Evolutionary conservation across 495 filamentous ascomycete species (phyloP).

Genomic region (Zalerion maritima): DNA sequence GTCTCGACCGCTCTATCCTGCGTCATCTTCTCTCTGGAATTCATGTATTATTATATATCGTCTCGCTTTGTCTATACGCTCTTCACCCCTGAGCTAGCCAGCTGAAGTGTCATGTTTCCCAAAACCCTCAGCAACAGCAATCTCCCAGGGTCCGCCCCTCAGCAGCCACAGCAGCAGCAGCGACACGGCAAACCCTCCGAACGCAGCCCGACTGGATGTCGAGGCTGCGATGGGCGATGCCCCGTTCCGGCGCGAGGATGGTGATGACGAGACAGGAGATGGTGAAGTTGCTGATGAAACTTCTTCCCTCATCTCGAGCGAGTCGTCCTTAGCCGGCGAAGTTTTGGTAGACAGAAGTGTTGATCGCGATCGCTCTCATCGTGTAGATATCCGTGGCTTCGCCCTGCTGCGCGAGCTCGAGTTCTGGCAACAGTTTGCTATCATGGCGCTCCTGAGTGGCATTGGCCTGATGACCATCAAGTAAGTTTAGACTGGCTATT

Average conservation of each 20-base stretch:
- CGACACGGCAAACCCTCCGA: too few species aligned
- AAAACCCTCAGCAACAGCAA: too few species aligned
- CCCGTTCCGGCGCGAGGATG: conserved; percentile 15
- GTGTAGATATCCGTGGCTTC: conserved; percentile 81
- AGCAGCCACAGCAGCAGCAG: too few species aligned
- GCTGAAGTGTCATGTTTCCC: too few species aligned
- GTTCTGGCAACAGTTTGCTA: conserved; percentile 79
- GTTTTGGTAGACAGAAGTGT: conserved; percentile 37
- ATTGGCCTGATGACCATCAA: conserved; percentile 99
- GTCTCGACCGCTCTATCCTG: too few species aligned
- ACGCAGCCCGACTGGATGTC: too few species aligned
- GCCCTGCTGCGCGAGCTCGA: conserved; percentile 59
- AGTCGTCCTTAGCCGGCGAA: conserved; percentile 30
- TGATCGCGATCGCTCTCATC: conserved; percentile 44
- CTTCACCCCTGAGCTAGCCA: too few species aligned
- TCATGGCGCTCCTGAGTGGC: conserved; percentile 79
- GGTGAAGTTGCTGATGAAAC: conserved; percentile 49
- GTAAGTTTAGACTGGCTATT: conserved; percentile 53
- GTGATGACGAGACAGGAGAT: conserved; percentile 9
- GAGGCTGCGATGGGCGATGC: too few species aligned
- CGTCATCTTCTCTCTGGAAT: too few species aligned
- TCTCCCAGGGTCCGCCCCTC: too few species aligned
- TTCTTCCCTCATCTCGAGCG: conserved; percentile 67
- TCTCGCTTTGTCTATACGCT: too few species aligned
- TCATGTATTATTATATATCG: too few species aligned